phyloP scores from a whole-genome alignment of 108 stramenopile genomes.

The Aurantiochytrium sp. region DNA sequence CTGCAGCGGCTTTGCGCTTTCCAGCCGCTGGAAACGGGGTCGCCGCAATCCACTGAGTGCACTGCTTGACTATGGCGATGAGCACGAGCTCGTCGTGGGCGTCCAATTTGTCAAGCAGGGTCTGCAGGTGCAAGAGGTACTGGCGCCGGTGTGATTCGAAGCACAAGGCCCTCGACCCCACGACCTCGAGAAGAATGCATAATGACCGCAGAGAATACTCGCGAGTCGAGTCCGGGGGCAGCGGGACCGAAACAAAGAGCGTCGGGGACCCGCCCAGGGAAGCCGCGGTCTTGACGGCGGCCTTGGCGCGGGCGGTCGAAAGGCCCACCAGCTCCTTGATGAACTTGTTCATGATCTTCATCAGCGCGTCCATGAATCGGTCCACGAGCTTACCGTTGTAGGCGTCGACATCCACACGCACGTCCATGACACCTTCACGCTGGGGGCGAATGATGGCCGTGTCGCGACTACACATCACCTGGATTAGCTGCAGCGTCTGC shows the following conservation, averaged over 20 bases:
- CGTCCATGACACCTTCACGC: not conserved
- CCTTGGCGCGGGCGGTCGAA: not conserved
- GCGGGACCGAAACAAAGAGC: not conserved
- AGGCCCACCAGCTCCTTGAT: not conserved
- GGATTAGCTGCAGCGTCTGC: not conserved
- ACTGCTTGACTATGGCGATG: not conserved
- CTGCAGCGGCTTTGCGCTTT: not conserved
- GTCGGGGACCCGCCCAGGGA: not conserved
- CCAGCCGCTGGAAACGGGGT: not conserved
- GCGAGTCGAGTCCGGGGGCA: not conserved
- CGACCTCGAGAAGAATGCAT: not conserved
- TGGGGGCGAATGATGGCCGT: not conserved
- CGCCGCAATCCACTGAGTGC: not conserved
- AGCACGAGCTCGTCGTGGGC: not conserved
- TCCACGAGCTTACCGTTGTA: not conserved
- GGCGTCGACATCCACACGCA: not conserved
- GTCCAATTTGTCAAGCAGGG: not conserved
- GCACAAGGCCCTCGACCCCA: not conserved
- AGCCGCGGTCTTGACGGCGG: not conserved
- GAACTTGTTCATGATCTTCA: slow-evolving; percentile 15
- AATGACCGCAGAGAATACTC: not conserved
- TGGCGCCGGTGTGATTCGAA: not conserved
- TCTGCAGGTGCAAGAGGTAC: not conserved
- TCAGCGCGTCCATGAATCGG: not conserved
- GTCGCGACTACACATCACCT: not conserved